phyloP scores from a whole-genome alignment of 108 stramenopile species.

The Pseudonitzschia multiseries region DNA sequence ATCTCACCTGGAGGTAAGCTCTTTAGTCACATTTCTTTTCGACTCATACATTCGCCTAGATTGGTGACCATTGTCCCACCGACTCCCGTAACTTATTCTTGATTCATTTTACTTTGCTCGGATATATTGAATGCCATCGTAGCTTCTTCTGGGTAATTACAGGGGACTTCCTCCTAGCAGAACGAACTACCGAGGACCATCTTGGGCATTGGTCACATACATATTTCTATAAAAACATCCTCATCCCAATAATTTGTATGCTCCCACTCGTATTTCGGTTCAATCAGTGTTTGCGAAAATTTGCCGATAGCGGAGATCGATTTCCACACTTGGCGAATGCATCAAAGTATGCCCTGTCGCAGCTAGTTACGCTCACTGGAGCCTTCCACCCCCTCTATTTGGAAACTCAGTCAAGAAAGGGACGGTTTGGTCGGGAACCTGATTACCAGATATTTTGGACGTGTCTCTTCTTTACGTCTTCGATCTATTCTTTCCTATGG shows the following conservation, averaged over 20 bases:
- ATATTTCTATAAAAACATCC: conserved; percentile 71
- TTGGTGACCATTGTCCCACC: too few species aligned
- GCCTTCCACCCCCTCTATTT: conserved; percentile 87
- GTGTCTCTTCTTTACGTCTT: conserved; percentile 71
- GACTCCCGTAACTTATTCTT: background rate
- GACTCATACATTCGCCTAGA: background rate
- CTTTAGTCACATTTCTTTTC: background rate
- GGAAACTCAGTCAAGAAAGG: conserved; percentile 34
- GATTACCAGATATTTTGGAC: conserved; percentile 82
- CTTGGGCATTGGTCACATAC: conserved; percentile 47
- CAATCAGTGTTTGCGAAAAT: conserved; percentile 90
- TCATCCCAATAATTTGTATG: conserved; percentile 79
- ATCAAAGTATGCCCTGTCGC: conserved; percentile 88
- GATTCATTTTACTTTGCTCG: background rate
- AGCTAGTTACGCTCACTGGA: conserved; percentile 89
- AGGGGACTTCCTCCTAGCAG: conserved; percentile 73
- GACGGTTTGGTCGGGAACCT: conserved; percentile 8
- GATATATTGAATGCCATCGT: background rate
- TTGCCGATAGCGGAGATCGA: conserved; percentile 78
- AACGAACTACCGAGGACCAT: conserved; percentile 36
- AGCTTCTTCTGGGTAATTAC: conserved; percentile 72
- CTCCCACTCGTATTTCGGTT: conserved; percentile 87
- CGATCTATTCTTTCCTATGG: conserved; percentile 85
- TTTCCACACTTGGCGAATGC: conserved; percentile 89
- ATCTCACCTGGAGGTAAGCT: conserved; percentile 77